Evolutionary conservation across 1,284 basidiomycete species (phyloP), one percentile per base, ranked within the genome.

Genomic region (Leccinum subrobustum): DNA sequence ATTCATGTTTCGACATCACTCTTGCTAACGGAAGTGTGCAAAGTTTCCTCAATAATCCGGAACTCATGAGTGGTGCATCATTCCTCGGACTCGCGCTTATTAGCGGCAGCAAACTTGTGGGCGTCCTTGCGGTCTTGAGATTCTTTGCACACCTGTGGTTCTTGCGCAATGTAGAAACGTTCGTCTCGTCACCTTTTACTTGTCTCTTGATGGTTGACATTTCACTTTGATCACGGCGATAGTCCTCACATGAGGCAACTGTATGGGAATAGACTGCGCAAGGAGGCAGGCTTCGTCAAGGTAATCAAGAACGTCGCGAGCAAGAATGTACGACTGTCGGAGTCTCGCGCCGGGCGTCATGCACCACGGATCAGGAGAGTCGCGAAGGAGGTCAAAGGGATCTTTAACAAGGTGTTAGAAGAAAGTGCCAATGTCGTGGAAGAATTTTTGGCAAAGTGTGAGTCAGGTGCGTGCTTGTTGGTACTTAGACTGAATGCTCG

Each of bases 201-300:
- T 42, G 39, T n/a, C 18, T 9, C 1, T 35, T 8, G 6, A 56
- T 23, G 33, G 9, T 29, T 48, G 51, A 52, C 14, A 18, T 23
- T 27, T 33, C 52, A 20, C 50, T 64, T n/a, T n/a, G 33, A 57
- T 50, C 6, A 35, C 14, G 31, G 48, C 57, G 59, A 50, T 61
- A 96, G 95, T 64, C 97, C 97, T 20, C 96, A 99, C 76, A 99
- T 99, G 96, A 87, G 86, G 66, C 94, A 93, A 71, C 81, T 98
- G 16, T 99, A 98, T 25, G 96, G 14, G 88, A 3, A 95, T 68
- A 89, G 92, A 5, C 79, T 99, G 18, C 87, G 96, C 63, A 93
- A 94, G 73, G 96, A 98, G 62, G 96, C 95, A 6, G 97, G 96
- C 35, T 90, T 98, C 65, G 94, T 96, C 63, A 97, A 98, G 80